Conservation (phyloP, 345 rosid species). For the Eucalyptus cloeziana region DNA sequence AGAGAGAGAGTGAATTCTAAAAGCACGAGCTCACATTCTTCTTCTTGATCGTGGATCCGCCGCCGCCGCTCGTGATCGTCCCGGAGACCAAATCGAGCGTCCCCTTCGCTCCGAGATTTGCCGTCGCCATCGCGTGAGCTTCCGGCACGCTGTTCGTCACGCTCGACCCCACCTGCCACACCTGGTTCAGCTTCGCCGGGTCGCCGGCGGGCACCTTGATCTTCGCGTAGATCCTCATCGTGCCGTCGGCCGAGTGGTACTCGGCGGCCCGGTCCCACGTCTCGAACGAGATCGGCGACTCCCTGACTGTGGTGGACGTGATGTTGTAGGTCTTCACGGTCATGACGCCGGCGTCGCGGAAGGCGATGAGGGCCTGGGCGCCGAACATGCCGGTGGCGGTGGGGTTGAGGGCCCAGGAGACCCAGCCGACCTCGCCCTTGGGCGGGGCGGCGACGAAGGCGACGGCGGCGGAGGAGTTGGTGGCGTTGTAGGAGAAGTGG, state of each 20-base stretch:
- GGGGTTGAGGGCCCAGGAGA: slow-evolving; percentile 77
- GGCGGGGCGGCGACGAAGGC: slow-evolving; percentile 57
- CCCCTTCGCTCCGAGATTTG: slow-evolving; percentile 10
- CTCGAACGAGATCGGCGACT: slow-evolving; percentile 32
- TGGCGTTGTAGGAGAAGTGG: slow-evolving; percentile 56
- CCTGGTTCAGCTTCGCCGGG: slow-evolving; percentile 43
- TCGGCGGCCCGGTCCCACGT: slow-evolving; percentile 46
- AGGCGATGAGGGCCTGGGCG: slow-evolving; percentile 53
- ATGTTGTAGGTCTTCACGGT: slow-evolving; percentile 44
- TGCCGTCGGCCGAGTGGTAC: slow-evolving; percentile 1
- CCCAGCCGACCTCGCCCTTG: slow-evolving; percentile 37
- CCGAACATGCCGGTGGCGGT: slow-evolving; percentile 40
- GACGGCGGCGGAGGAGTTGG: slow-evolving; percentile 67
- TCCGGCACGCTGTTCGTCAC: slow-evolving; percentile 15
- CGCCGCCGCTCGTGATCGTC: background rate
- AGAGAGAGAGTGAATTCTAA: background rate
- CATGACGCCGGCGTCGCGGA: slow-evolving; percentile 10
- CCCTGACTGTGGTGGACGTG: slow-evolving; percentile 3
- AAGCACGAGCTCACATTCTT: slow-evolving; percentile 37
- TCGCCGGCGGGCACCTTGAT: slow-evolving; percentile 46
- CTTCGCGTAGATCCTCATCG: slow-evolving; percentile 27
- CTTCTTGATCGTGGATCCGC: slow-evolving; percentile 21
- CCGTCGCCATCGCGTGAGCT: slow-evolving; percentile 3
- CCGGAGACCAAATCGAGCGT: slow-evolving; percentile 12
- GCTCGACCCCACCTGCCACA: slow-evolving; percentile 73